Evolutionary conservation across 2,329 filamentous ascomycete genomes (phyloP), one percentile per base, ranked within the genome.

Genomic region (Xylaria sp.): DNA sequence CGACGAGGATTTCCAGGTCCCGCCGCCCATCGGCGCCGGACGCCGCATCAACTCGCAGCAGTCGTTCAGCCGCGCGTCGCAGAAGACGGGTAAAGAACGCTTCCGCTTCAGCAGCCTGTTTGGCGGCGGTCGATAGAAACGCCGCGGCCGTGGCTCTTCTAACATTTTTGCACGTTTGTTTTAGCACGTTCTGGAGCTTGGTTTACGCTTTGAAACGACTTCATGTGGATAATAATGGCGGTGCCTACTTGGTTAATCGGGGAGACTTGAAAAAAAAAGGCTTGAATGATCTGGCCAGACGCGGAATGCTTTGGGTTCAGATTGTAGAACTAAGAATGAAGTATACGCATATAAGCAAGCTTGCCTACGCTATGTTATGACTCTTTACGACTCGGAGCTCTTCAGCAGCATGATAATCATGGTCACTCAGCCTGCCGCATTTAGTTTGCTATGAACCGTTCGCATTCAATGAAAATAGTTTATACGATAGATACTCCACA

Each of bases 11-110:
- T 69, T 71, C 33, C 67, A 69, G 13, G 60, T 64, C 21, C 63
- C 64, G 11, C 66, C 68, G 23, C 68, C n/a, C n/a, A n/a, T 65
- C 15, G 65, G 67, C 7, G 62, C 62, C 11, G 65, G 70, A 15
- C 66, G 71, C 10, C 72, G 72, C 51, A 67, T 72, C 52, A 68
- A 70, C 51, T 74, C 72, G 8, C 70, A 73, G 65, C 72, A 74
- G 65, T 75, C 73, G 1, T 74, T 75, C 40, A 68, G 73, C 13
- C 63, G 70, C 15, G 47, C 66, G 8, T 74, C 72, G 21, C 70
- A 72, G 60, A 72, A 73, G 67, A 63, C 63, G 54, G 63, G 65
- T 4, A 69, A 68, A 17, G 69, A 70, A 37, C 70, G 71, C 3
- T 75, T 75, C 56, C 71, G 73, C 2, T 72, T 73, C 55, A 75